A percentile compares a stretch with the other conserved stretches of the same genome.
Evolutionary conservation across 805 yeast species (phyloP).

Genomic region (Ascoidea asiatica): DNA sequence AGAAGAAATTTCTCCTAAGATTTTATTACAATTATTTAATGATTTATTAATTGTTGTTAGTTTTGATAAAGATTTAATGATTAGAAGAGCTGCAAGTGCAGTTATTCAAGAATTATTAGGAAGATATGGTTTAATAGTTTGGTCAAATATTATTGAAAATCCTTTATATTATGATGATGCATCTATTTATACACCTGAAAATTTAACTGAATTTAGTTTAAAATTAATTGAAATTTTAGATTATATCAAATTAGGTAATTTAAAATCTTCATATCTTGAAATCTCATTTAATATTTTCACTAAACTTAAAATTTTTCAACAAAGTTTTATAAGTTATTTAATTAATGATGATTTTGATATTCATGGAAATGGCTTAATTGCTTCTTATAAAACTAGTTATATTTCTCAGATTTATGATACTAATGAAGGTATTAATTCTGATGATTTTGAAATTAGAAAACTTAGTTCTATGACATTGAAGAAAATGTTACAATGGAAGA

Average conservation of each 20-base stretch:
- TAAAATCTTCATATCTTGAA: slow-evolving; percentile 24
- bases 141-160: slow-evolving; percentile 15
- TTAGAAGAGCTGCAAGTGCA: slow-evolving; percentile 75
- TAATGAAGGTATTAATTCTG: slow-evolving; percentile 19
- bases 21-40: slow-evolving; percentile 13
- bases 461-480: slow-evolving; percentile 24
- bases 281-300: slow-evolving; percentile 17
- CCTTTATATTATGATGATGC: neutral
- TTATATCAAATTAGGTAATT: slow-evolving; percentile 30
- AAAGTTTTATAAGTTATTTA: slow-evolving; percentile 4
- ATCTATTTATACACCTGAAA: neutral
- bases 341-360: slow-evolving; percentile 1
- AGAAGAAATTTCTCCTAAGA: slow-evolving; percentile 11
- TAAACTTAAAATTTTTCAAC: slow-evolving; percentile 2
- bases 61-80: slow-evolving; percentile 60
- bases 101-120: slow-evolving; percentile 82
- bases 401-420: neutral
- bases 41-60: slow-evolving; percentile 36
- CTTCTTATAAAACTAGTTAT: too few species aligned
- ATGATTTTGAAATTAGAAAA: slow-evolving; percentile 28
- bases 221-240: slow-evolving; percentile 47
- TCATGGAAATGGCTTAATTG: neutral
- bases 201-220: slow-evolving; percentile 26
- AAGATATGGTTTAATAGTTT: slow-evolving; percentile 38
- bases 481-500: slow-evolving; percentile 1